A percentile compares a stretch with the other conserved stretches of the same genome.
phyloP scores from a whole-genome alignment of 139 green algal species.

The Closterium sp. region DNA sequence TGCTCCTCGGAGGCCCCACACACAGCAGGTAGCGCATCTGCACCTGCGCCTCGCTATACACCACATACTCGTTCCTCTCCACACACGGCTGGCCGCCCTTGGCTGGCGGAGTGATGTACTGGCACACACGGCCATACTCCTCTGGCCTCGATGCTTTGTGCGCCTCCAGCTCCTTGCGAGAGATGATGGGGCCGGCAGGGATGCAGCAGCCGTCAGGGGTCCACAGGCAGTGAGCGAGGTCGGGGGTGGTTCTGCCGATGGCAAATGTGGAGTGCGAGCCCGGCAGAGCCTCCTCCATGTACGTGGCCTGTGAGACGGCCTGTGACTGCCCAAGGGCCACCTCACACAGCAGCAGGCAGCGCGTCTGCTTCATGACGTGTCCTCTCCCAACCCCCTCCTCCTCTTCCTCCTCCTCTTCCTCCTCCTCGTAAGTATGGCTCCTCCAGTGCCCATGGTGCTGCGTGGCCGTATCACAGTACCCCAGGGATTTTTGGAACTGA shows the following conservation, averaged over 20 bases:
- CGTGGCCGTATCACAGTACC: conserved; percentile 29
- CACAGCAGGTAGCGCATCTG: neutral
- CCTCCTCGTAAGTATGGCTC: neutral
- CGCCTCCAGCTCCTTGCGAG: neutral
- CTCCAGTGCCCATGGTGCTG: neutral
- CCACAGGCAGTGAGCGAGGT: neutral
- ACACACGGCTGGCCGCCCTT: neutral
- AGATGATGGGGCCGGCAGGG: neutral
- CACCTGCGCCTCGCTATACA: neutral
- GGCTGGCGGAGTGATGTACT: neutral
- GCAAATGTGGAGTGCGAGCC: neutral
- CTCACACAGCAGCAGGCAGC: neutral
- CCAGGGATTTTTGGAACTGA: conserved; percentile 12
- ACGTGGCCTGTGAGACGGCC: neutral
- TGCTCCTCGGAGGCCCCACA: neutral
- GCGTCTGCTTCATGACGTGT: neutral
- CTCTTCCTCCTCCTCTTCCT: neutral
- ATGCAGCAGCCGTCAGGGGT: neutral
- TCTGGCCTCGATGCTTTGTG: neutral
- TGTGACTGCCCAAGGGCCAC: neutral
- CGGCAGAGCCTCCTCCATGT: neutral
- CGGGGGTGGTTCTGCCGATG: neutral
- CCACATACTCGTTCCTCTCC: neutral
- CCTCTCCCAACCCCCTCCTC: neutral
- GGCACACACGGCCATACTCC: neutral